Evolutionary conservation across 768 basidiomycete species (phyloP).

Genomic region (Ramaria sp.): DNA sequence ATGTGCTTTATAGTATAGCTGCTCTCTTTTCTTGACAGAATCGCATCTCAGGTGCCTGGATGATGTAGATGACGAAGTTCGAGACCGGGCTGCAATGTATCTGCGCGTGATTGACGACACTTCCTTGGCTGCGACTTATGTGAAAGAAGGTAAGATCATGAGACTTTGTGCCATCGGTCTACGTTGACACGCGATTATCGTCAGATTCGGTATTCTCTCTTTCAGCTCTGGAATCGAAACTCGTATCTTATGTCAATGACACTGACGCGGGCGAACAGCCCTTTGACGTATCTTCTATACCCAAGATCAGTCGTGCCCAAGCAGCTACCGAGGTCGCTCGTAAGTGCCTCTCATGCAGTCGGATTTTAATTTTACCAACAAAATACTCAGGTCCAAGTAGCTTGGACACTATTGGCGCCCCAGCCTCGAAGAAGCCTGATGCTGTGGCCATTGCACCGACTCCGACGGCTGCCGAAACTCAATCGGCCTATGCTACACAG

Average conservation of each 20-base stretch:
- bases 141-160: constrained; percentile 73
- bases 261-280: constrained; percentile 54
- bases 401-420: constrained; percentile 74
- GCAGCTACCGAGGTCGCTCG: constrained; percentile 82
- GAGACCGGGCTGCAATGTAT: constrained; percentile 94
- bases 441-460: constrained; percentile 50
- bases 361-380: background rate
- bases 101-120: constrained; percentile 75
- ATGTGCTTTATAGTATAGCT: constrained; percentile 14
- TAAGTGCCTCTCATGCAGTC: constrained; percentile 32
- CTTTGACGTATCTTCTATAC: constrained; percentile 77
- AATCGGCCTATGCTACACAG: constrained; percentile 80
- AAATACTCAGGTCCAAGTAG: constrained; percentile 59
- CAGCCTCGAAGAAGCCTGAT: constrained; percentile 21
- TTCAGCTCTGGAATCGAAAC: constrained; percentile 77
- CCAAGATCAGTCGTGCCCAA: constrained; percentile 90
- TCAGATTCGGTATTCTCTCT: constrained; percentile 92
- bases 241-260: constrained; percentile 91
- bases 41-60: constrained; percentile 66
- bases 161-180: background rate
- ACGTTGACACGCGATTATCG: constrained; percentile 4
- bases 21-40: background rate
- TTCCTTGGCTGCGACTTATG: constrained; percentile 70
- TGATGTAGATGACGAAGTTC: constrained; percentile 97
- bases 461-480: constrained; percentile 77